Evolutionary conservation across 345 rosid species (phyloP).

Genomic region (Erucastrum elatum): DNA sequence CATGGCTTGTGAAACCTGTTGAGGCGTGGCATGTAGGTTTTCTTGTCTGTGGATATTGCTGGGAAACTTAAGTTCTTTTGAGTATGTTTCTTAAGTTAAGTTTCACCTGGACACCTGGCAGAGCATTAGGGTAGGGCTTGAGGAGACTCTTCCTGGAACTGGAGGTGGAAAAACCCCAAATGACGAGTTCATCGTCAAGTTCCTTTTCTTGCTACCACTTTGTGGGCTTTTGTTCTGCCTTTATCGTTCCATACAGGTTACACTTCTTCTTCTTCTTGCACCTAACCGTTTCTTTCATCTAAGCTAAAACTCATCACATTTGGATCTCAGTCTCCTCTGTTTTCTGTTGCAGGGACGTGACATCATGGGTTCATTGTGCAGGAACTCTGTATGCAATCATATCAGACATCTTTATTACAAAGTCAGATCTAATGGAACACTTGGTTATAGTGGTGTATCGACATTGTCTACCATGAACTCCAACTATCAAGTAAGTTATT

Average conservation of each 20-base stretch:
- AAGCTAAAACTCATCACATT: neutral
- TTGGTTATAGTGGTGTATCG: slow-evolving; percentile 61
- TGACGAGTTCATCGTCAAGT: slow-evolving; percentile 62
- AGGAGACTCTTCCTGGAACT: slow-evolving; percentile 66
- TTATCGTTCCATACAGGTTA: slow-evolving; percentile 33
- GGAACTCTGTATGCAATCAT: slow-evolving; percentile 62
- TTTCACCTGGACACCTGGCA: slow-evolving; percentile 35
- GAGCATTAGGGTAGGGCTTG: slow-evolving; percentile 44
- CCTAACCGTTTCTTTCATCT: slow-evolving; percentile 1
- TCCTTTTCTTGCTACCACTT: slow-evolving; percentile 70
- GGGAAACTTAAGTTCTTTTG: neutral
- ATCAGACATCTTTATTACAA: slow-evolving; percentile 62
- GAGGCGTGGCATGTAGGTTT: slow-evolving; percentile 89
- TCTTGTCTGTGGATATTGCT: neutral
- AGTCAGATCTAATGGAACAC: slow-evolving; percentile 57
- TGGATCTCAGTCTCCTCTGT: slow-evolving; percentile 12
- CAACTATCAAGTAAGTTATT: slow-evolving; percentile 53
- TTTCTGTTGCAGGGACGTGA: slow-evolving; percentile 55
- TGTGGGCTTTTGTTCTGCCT: slow-evolving; percentile 51
- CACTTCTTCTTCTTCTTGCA: neutral
- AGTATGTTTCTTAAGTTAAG: slow-evolving; percentile 1
- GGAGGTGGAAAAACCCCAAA: slow-evolving; percentile 80
- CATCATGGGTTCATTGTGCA: slow-evolving; percentile 45
- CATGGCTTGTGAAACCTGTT: slow-evolving; percentile 94
- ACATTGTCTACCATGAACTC: slow-evolving; percentile 50